Evolutionary conservation across 495 filamentous ascomycete genomes (phyloP).

Genomic region (Penicillium canariense): DNA sequence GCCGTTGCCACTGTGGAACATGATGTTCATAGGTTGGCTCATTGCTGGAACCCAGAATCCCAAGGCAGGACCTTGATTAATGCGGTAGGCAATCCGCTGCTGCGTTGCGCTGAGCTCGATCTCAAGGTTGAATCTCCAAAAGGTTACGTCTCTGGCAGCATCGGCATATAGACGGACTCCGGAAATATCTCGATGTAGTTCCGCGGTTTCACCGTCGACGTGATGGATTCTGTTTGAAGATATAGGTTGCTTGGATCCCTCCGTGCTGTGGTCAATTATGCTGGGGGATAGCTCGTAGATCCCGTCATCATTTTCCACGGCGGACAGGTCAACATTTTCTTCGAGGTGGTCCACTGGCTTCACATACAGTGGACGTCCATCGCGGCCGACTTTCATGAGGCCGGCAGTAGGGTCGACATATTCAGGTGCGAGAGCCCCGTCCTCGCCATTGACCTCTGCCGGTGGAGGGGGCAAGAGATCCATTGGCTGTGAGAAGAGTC

Average conservation of each 20-base stretch:
- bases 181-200: constrained; percentile 73
- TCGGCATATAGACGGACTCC: constrained; percentile 84
- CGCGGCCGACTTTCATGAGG: constrained; percentile 74
- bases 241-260: constrained; percentile 36
- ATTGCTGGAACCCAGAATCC: constrained; percentile 92
- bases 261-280: constrained; percentile 40
- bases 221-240: constrained; percentile 43
- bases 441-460: constrained; percentile 59
- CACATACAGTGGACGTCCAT: constrained; percentile 78
- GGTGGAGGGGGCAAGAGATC: constrained; percentile 83
- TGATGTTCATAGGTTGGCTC: constrained; percentile 91
- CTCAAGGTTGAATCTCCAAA: constrained; percentile 95
- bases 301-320: constrained; percentile 73
- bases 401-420: constrained; percentile 90
- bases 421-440: constrained; percentile 64
- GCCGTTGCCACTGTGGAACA: constrained; percentile 97
- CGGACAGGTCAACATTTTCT: constrained; percentile 70
- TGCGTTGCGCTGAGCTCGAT: constrained; percentile 76
- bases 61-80: constrained; percentile 85
- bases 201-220: constrained; percentile 67
- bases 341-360: constrained; percentile 79
- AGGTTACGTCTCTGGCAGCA: constrained; percentile 81
- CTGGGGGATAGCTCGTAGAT: constrained; percentile 64
- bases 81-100: constrained; percentile 87
- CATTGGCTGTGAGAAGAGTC: constrained; percentile 82